Base-by-base conservation (phyloP, 192 early-diverging fungal genomes). In the Linnemannia hyalina region DNA sequence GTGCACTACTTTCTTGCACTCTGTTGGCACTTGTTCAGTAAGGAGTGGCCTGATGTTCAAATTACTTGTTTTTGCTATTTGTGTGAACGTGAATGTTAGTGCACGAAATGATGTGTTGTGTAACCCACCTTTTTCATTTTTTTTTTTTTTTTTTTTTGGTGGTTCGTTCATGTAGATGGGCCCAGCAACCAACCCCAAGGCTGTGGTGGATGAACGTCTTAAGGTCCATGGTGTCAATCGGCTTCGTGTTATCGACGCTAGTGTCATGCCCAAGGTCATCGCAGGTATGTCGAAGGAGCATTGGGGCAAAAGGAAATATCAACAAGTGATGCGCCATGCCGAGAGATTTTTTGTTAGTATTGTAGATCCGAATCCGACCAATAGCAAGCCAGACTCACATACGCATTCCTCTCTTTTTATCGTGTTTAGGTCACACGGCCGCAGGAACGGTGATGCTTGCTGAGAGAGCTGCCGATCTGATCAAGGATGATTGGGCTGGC, bases 381-480 rank as follows among this genome's bases (percentile, higher is more conserved):
- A 70, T 6, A 22, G 16, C 9, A 22, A 2, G 47, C 26, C 22
- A 47, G 4, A 46, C 23, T 16, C 22, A 10, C 23, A 35, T 0
- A 20, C 2, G 0, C 36, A 23, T 76, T 44, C 9, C 41, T 16
- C 40, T 40, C 15, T 57, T 22, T 32, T 29, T 36, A 1, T 41
- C 9, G 23, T 74, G 38, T 26, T 41, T 2, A 70, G 80, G 63
- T 7, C 80, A 81, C 26, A 81, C 73, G 22, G 73, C 73, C 8
- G 80, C 80, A 11, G 60, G 74, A 55, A 75, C 74, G 2, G 80
- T 81, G 1, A 81, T 81, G 80, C 35, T 81, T 38, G 80, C 80
- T 1, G 80, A 81, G 23, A 74, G 40, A 16, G 80, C 73, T 22
- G 42, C 80, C 1, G 80, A 81, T 54, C 49, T 81, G 36, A 81